These are phyloP conservation scores for Kwoniella bestiolae DNA, from an alignment of 768 basidiomycete species.

Conservation along the genomic window DNA sequence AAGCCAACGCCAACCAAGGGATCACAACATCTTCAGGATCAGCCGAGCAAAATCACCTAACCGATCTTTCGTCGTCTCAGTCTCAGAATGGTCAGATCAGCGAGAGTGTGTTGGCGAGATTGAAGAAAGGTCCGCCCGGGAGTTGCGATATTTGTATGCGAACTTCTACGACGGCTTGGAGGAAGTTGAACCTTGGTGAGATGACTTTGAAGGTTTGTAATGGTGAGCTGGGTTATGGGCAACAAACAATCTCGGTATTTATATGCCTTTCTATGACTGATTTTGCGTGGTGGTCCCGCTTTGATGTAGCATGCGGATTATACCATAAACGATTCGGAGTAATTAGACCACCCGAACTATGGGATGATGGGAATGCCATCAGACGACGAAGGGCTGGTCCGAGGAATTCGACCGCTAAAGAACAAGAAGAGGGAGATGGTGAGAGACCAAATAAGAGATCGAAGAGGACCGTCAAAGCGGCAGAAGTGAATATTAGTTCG, in stretches of 20 bases:
- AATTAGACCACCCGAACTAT: conserved; percentile 47
- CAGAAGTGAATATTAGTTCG: no score
- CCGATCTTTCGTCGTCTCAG: background rate
- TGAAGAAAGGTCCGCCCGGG: conserved; percentile 45
- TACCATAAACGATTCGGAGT: conserved; percentile 49
- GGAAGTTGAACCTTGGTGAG: conserved; percentile 39
- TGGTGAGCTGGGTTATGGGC: conserved; percentile 36
- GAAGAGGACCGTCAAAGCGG: background rate
- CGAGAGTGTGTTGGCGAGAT: conserved; percentile 28
- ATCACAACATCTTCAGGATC: background rate
- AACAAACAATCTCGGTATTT: no score
- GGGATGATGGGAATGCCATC: conserved; percentile 46
- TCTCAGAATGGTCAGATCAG: background rate
- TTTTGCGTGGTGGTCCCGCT: background rate
- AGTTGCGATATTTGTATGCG: conserved; percentile 51
- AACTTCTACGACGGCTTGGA: conserved; percentile 48
- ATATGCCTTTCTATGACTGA: no score
- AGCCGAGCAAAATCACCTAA: background rate
- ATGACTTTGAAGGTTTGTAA: conserved; percentile 46
- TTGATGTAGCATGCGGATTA: conserved; percentile 42
- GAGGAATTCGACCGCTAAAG: background rate
- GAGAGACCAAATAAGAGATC: conserved; percentile 6
- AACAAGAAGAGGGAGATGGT: background rate
- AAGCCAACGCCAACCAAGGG: conserved; percentile 8
- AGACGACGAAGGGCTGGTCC: conserved; percentile 35